Evolutionary conservation across 108 stramenopile species (phyloP), one percentile per base, ranked within the genome.

Genomic region (Chaetoceros tenuissimus): DNA sequence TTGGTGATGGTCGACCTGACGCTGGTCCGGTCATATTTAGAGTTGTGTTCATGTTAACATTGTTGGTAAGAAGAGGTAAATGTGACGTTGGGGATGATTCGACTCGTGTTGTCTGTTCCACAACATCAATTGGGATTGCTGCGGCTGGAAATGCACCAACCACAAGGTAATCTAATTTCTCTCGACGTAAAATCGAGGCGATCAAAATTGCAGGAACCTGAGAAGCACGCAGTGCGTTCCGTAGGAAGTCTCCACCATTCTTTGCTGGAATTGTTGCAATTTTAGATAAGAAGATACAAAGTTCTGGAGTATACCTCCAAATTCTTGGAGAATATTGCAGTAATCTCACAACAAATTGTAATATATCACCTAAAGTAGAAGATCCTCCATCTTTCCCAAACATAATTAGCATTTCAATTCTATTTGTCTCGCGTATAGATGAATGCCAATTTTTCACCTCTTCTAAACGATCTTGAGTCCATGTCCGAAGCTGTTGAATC

Each of bases 181-280:
- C 85, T n/a, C n/a, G n/a, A 29, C 92, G 55, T 43, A 69, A 60
- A 20, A 85, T 74, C 45, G 86, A 71, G 51, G 76, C 71, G 22
- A 79, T 60, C 24, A 96, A 52, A 28, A 92, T 64, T 18, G 78
- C 72, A 7, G 84, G 79, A 47, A 95, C 60, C 51, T 87, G 75
- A 31, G 84, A 74, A 28, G 63, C 78, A 27, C 75, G 56, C 64
- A 96, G 73, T 24, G 85, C 82, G 31, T 60, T 40, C 2, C 82
- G 74, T 27, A 94, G 51, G 7, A 75, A 24, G 45, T 62, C 57
- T 17, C 70, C 78, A 24, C 73, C 81, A 27, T 43, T 20, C 8
- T 53, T 58, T 0, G 31, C n/a, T n/a, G 66, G 57, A 1, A 66
- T 46, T 56, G 46, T 66, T 3, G 83, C 73, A 29, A 95, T 71